Evolutionary conservation across 495 filamentous ascomycete genomes (phyloP), one percentile per base, ranked within the genome.

Genomic region (Diplogelasinospora grovesii): DNA sequence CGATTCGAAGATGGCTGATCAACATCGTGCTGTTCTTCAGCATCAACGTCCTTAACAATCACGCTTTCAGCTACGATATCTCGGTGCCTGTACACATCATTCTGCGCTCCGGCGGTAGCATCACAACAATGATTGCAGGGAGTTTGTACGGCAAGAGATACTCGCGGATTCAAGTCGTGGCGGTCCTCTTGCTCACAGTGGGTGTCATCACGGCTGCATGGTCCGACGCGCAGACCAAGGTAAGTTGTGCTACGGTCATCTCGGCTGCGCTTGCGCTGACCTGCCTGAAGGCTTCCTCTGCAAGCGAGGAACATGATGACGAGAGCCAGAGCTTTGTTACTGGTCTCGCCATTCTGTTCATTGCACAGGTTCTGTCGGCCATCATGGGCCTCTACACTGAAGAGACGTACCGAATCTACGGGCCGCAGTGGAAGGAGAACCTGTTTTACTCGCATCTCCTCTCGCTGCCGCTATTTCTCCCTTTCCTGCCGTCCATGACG

Each of bases 81-180:
- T 94, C 86, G 4, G 90, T 99, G 0, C 92, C 92, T 16, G 78
- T 99, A 31, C 92, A 99, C 55, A 99, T 97, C 50, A 96, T 99
- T 43, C 68, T 99, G 5, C 83, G 92, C 14, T 95, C 89, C 27
- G 94, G 89, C 16, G 93, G 92, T 7, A 93, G 87, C 44, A 90
- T 96, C 32, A 89, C 89, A 1, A 97, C 92, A 0, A 88, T 99
- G 74, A 59, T 81, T 5, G 83, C 90, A 25, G 92, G 92, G 18
- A 86, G 77, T 54, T 24, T 92, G n/a, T 86, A 79, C 45, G 86
- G 85, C 8, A 93, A 86, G 65, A 73, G 70, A 56, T 99, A 95
- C 51, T 85, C 85, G 10, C 70, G 65, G 8, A 70, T 87, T 19
- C 92, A 97, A 50, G 70, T 95, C 4, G 52, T 83, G 4, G 79